Evolutionary conservation across 495 filamentous ascomycete species (phyloP).

Genomic region (Penicillium argentinense): DNA sequence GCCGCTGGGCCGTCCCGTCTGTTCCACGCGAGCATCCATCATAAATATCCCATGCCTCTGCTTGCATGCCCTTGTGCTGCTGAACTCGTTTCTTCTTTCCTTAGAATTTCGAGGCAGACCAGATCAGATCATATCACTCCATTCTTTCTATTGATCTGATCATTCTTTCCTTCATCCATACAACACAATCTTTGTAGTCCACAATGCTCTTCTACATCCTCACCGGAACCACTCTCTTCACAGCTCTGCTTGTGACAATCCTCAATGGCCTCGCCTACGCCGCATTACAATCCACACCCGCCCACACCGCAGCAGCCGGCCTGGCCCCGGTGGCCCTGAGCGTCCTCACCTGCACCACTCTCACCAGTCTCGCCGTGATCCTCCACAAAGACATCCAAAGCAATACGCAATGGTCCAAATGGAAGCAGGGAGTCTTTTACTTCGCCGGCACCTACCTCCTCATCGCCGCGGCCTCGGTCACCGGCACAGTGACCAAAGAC

Average conservation of each 20-base stretch:
- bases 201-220: conserved; percentile 23
- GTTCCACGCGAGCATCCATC: conserved; percentile 14
- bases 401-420: conserved; percentile 15
- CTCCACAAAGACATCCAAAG: conserved; percentile 24
- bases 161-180: conserved; percentile 4
- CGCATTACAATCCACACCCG: conserved; percentile 19
- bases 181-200: conserved; percentile 15
- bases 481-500: conserved; percentile 30
- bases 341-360: conserved; percentile 25
- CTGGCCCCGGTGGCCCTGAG: conserved; percentile 29
- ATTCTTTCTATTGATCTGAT: neutral
- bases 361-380: conserved; percentile 28
- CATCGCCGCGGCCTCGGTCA: conserved; percentile 27
- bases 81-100: no score
- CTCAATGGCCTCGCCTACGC: conserved; percentile 37
- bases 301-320: conserved; percentile 18
- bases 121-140: neutral
- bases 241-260: conserved; percentile 31
- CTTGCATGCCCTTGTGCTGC: no score
- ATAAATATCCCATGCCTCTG: conserved; percentile 14
- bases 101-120: neutral
- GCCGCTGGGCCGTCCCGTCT: conserved; percentile 22
- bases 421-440: conserved; percentile 22
- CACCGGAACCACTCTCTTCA: conserved; percentile 26
- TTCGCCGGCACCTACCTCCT: conserved; percentile 29